Conservation (phyloP, 1,284 basidiomycete species). For the Rhodotorula sp. region DNA sequence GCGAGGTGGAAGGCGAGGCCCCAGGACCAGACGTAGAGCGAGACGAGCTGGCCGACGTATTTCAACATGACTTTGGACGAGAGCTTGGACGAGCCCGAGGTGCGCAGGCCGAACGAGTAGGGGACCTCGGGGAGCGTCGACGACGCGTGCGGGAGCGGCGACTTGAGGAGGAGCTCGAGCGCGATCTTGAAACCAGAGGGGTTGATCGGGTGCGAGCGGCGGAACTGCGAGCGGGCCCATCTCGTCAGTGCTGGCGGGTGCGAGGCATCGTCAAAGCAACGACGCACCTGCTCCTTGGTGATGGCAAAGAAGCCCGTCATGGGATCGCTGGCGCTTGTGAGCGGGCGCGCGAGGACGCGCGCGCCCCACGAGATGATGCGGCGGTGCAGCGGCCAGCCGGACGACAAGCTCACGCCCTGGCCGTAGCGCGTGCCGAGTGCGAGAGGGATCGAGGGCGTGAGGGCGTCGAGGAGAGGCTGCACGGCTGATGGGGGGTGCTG, state of each 20-base stretch:
- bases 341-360: conserved; percentile 53
- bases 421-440: conserved; percentile 57
- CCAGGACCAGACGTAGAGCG: conserved; percentile 42
- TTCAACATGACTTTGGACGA: conserved; percentile 43
- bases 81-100: conserved; percentile 43
- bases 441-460: conserved; percentile 50
- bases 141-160: conserved; percentile 16
- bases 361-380: conserved; percentile 56
- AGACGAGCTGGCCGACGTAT: conserved; percentile 45
- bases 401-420: conserved; percentile 55
- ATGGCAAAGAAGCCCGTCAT: conserved; percentile 58
- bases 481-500: conserved; percentile 57
- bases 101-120: conserved; percentile 43
- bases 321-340: conserved; percentile 55
- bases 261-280: not conserved
- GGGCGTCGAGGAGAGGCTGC: conserved; percentile 51
- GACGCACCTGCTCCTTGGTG: conserved; percentile 51
- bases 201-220: conserved; percentile 42
- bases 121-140: conserved; percentile 38
- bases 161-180: conserved; percentile 45
- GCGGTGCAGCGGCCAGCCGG: conserved; percentile 56
- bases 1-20: conserved; percentile 39
- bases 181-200: conserved; percentile 46
- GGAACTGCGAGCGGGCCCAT: conserved; percentile 28
- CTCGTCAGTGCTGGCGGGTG: too few species aligned